Base-by-base conservation (phyloP, 2,329 filamentous ascomycete genomes). In the Arthroderma uncinatum region DNA sequence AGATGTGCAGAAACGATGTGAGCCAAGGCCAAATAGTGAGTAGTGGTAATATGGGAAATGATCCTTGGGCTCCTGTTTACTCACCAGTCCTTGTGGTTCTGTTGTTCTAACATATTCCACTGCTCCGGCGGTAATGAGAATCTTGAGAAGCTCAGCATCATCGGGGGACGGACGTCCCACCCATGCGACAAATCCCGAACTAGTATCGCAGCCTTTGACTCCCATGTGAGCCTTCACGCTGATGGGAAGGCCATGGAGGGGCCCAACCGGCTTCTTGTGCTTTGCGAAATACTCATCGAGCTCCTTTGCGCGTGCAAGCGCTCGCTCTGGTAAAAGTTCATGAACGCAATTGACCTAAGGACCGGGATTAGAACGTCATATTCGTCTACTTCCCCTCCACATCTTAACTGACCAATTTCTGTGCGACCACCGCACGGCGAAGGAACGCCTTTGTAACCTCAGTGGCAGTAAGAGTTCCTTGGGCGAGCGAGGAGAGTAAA, bases 181-280 rank as follows among this genome's bases (percentile, higher is more conserved):
- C 77, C 82, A 83, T 16, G 82, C 81, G 19, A 84, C 74, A 64
- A 84, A 85, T 9, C 82, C 82, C 74, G 84, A 84, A 65, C 70
- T 82, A 68, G 60, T 80, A 59, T 81, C 78, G 2, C 79, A 70
- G 4, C 37, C 53, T 40, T 76, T 69, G 4, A 77, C 66, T 48
- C 76, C 73, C 60, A 78, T 75, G 59, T 76, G 74, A 61, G 78
- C 76, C 59, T 78, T 78, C 25, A 78, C 60, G 53, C 74, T 82
- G 36, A 85, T 69, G 2, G 82, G 82, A 0, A 85, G 71, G 4
- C 83, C 83, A 63, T 86, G 83, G 0, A 86, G 73, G 1, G 82
- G 81, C 0, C 83, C 83, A 1, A 79, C 65, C 0, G 79, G 73
- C 16, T 53, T 53, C 36, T 53, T 53, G 59, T 76, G 67, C 16